Evolutionary conservation across 2,329 filamentous ascomycete species (phyloP).

Genomic region (Fusarium sp.): DNA sequence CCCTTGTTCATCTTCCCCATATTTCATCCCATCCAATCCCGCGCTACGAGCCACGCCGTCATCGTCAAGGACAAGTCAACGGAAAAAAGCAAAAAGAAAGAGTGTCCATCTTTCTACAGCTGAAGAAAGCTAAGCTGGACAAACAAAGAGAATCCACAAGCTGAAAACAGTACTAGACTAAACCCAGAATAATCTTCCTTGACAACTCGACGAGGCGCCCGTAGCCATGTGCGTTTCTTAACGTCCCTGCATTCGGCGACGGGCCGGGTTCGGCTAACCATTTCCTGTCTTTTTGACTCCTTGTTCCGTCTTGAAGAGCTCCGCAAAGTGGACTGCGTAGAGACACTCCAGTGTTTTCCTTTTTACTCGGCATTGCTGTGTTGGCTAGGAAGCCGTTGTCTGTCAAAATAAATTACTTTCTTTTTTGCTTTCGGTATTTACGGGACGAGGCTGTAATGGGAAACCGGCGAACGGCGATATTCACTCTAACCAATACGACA

Average conservation of each 20-base stretch:
- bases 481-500: background rate
- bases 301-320: background rate
- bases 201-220: constrained; percentile 1
- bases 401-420: background rate
- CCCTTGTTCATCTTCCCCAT: background rate
- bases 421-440: background rate
- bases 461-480: background rate
- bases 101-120: background rate
- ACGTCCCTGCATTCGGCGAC: constrained; percentile 41
- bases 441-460: background rate
- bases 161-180: background rate
- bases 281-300: constrained; percentile 18
- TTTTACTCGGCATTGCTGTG: background rate
- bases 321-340: background rate
- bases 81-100: background rate
- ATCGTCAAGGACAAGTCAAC: background rate
- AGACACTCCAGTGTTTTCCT: background rate
- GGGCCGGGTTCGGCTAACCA: constrained; percentile 35
- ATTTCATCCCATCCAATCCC: constrained; percentile 1
- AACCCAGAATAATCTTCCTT: background rate
- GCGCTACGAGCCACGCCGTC: background rate
- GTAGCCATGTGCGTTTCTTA: constrained; percentile 31
- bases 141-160: background rate
- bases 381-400: background rate
- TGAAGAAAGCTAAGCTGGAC: background rate